Conservation (phyloP, 2,329 filamentous ascomycete genomes). For the Beauveria sp. region DNA sequence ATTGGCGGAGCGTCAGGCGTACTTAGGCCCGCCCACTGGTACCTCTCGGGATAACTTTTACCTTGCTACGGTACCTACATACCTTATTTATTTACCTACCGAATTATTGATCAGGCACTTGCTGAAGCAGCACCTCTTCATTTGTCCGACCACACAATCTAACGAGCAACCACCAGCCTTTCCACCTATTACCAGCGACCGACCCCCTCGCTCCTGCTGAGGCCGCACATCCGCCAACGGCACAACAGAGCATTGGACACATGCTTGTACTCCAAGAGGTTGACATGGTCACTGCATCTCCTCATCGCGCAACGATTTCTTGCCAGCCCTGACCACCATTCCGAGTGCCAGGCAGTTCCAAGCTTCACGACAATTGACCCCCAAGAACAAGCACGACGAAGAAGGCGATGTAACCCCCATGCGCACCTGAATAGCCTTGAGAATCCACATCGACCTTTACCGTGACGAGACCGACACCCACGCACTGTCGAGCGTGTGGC, state of each 20-base stretch:
- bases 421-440: background rate
- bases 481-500: background rate
- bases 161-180: background rate
- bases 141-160: background rate
- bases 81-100: no score
- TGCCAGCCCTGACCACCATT: background rate
- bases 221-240: background rate
- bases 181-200: background rate
- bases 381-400: background rate
- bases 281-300: background rate
- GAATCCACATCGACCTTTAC: background rate
- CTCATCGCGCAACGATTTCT: background rate
- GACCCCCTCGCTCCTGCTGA: background rate
- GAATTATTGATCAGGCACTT: no score
- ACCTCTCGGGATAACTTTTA: no score
- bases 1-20: no score
- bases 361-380: background rate
- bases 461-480: background rate
- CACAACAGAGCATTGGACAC: background rate
- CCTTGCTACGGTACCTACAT: no score
- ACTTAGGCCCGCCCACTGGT: no score
- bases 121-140: background rate
- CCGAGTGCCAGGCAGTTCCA: background rate
- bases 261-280: background rate
- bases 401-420: background rate